Evolutionary conservation across 768 basidiomycete species (phyloP).

Genomic region (Asterophora lycoperdoides): DNA sequence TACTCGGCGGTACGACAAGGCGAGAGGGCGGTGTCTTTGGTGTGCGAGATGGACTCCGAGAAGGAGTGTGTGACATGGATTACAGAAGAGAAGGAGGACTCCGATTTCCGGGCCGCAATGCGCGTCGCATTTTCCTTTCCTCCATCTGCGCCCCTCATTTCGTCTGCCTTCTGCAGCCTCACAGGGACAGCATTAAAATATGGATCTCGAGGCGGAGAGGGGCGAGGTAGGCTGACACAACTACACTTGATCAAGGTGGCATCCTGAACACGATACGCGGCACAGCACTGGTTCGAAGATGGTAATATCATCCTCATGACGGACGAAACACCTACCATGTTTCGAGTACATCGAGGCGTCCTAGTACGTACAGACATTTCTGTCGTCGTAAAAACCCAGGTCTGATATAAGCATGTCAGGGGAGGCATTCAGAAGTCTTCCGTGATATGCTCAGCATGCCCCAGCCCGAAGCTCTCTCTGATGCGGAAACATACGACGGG

Average conservation of each 20-base stretch:
- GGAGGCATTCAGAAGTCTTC: slow-evolving; percentile 55
- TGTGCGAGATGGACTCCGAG: slow-evolving; percentile 14
- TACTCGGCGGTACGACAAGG: slow-evolving; percentile 45
- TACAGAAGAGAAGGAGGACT: background rate
- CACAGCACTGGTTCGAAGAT: slow-evolving; percentile 61
- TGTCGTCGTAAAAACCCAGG: background rate
- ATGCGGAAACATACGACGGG: slow-evolving; percentile 36
- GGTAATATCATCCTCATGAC: slow-evolving; percentile 54
- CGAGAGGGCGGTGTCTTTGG: slow-evolving; percentile 45
- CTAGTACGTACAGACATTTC: slow-evolving; percentile 23
- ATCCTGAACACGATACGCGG: slow-evolving; percentile 17
- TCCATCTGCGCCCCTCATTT: too few relatives aligned
- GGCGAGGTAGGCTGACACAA: slow-evolving; percentile 19
- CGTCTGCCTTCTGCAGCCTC: too few relatives aligned
- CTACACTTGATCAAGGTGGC: background rate
- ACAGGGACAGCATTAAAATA: background rate
- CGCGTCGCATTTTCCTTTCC: too few relatives aligned
- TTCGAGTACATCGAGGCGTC: slow-evolving; percentile 51
- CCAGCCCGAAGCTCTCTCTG: slow-evolving; percentile 25
- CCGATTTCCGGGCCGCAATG: too few relatives aligned
- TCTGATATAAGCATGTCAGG: slow-evolving; percentile 22
- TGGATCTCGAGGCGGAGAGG: slow-evolving; percentile 1
- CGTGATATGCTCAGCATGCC: slow-evolving; percentile 51
- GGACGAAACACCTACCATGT: slow-evolving; percentile 37
- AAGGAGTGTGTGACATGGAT: slow-evolving; percentile 27